Conservation (phyloP, 78 protist genomes). For the Guillardia theta region DNA sequence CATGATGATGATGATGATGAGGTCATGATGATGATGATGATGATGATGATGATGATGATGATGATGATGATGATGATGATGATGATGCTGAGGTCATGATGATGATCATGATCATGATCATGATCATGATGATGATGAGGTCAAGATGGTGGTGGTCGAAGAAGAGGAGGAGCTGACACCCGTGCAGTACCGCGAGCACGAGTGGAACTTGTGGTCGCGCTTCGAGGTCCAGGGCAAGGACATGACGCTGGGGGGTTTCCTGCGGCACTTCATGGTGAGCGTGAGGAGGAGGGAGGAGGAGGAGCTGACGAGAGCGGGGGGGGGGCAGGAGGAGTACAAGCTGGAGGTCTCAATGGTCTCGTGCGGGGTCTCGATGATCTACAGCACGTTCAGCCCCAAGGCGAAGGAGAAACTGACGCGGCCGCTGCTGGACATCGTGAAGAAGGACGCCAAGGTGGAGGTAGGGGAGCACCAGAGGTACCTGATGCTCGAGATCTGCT, state of each 20-base stretch:
- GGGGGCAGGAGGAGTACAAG: conserved; percentile 25
- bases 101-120: neutral
- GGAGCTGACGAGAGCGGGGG: no score
- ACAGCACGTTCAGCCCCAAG: conserved; percentile 38
- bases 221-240: neutral
- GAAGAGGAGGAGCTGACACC: no score
- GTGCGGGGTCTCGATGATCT: conserved; percentile 45
- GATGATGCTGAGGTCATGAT: neutral
- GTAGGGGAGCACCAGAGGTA: neutral
- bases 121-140: neutral
- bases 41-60: neutral
- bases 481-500: conserved; percentile 46
- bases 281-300: no score
- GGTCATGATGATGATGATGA: no score
- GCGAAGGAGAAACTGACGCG: neutral
- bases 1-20: no score
- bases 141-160: no score
- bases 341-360: conserved; percentile 46
- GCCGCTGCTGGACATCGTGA: neutral
- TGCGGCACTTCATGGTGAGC: neutral
- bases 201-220: conserved; percentile 20
- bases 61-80: neutral
- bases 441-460: neutral
- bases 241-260: neutral
- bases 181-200: no score